Conservation (phyloP, 176 grass and related monocot genomes). For the bread wheat (Triticum aestivum) region DNA sequence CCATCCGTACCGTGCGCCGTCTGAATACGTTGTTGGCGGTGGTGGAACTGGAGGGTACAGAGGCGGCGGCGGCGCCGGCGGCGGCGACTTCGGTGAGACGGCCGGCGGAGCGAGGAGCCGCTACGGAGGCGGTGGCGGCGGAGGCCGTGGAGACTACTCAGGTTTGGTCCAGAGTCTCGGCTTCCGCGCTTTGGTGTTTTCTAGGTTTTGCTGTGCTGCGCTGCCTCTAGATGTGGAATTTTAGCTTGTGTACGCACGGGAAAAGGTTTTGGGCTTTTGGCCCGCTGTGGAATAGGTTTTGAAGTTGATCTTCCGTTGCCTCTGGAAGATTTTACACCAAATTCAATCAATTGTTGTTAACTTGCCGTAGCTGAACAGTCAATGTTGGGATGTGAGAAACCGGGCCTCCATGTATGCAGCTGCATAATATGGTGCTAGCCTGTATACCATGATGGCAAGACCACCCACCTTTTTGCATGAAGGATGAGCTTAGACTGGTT, state of each 20-base stretch:
- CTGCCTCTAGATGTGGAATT: background rate
- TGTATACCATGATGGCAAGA: background rate
- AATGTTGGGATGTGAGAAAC: background rate
- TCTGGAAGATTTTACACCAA: background rate
- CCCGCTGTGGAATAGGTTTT: background rate
- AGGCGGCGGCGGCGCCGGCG: constrained; percentile 9
- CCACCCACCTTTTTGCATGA: background rate
- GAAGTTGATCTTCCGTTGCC: background rate
- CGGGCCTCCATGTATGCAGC: background rate
- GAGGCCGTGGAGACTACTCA: constrained; percentile 47
- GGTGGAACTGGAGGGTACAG: constrained; percentile 44
- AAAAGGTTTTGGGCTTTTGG: constrained; percentile 2
- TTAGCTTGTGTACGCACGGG: background rate
- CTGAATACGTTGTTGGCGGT: constrained; percentile 33
- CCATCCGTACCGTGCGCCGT: constrained; percentile 54
- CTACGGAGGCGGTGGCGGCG: constrained; percentile 27
- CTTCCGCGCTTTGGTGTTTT: background rate
- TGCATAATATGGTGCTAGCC: background rate
- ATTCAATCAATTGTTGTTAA: background rate
- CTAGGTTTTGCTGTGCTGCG: background rate
- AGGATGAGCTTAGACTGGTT: background rate
- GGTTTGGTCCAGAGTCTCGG: constrained; percentile 19
- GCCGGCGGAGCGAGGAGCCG: constrained; percentile 26
- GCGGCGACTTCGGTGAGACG: constrained; percentile 38
- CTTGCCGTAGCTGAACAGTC: background rate